Evolutionary conservation across 164 flowering plant genomes (phyloP).

Genomic region (Piper betle): DNA sequence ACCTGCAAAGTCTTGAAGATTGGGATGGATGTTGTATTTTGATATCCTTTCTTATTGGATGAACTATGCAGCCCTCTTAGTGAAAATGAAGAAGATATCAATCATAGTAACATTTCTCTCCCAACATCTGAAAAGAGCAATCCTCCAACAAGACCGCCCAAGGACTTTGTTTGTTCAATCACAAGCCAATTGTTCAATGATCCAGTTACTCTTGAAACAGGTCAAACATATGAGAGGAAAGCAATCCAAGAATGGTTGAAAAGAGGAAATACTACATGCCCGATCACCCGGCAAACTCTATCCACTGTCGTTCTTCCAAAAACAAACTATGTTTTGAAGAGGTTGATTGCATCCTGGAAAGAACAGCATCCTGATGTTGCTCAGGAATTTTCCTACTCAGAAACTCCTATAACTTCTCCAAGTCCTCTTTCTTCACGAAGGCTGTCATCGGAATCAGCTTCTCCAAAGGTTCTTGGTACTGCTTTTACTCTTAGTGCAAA

Average conservation of each 20-base stretch:
- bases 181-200: no score
- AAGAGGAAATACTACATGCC: conserved; percentile 63
- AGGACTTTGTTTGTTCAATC: conserved; percentile 76
- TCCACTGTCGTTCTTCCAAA: conserved; percentile 45
- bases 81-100: no score
- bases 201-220: no score
- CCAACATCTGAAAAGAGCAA: no score
- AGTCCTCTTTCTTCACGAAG: conserved; percentile 19
- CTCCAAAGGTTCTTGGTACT: conserved; percentile 10
- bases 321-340: conserved; percentile 65
- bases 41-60: no score
- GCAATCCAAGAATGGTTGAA: conserved; percentile 85
- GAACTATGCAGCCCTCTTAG: conserved; percentile 28
- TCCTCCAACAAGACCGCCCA: conserved; percentile 43
- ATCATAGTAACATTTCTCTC: no score
- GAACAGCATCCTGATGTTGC: conserved; percentile 63
- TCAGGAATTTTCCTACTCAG: conserved; percentile 40
- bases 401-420: conserved; percentile 33
- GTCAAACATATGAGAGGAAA: conserved; percentile 74
- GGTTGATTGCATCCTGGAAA: conserved; percentile 68
- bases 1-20: no score
- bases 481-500: conserved; percentile 10
- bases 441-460: conserved; percentile 13
- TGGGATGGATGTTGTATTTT: no score
- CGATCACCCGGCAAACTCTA: conserved; percentile 61